Evolutionary conservation across 768 basidiomycete genomes (phyloP).

Genomic region (Leccinum uliginosum): DNA sequence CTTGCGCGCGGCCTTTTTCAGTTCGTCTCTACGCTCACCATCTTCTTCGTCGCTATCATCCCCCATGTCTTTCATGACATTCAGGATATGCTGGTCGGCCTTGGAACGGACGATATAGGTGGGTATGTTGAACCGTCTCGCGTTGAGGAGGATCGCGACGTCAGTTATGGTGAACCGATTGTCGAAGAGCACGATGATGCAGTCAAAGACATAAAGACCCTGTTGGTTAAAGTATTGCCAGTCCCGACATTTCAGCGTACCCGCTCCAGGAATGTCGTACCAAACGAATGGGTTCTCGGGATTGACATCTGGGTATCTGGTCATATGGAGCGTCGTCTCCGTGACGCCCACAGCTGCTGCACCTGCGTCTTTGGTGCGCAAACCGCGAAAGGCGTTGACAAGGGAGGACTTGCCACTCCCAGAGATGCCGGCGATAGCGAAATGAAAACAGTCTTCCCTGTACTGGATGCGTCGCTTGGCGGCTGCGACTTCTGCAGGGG

Average conservation of each 20-base stretch:
- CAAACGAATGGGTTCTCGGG: constrained; percentile 24
- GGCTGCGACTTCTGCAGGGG: constrained; percentile 13
- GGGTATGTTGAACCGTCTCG: constrained; percentile 29
- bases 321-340: constrained; percentile 27
- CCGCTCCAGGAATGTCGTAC: constrained; percentile 36
- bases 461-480: constrained; percentile 20
- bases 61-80: constrained; percentile 22
- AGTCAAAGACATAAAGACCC: constrained; percentile 35
- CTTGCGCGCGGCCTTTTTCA: constrained; percentile 14
- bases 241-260: constrained; percentile 28
- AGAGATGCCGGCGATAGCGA: constrained; percentile 32
- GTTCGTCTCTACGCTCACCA: constrained; percentile 1
- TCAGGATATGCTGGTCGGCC: constrained; percentile 30
- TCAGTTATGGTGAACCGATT: constrained; percentile 34
- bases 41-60: constrained; percentile 20
- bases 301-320: constrained; percentile 25
- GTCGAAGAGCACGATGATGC: constrained; percentile 31
- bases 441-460: constrained; percentile 26
- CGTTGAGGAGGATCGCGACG: constrained; percentile 30
- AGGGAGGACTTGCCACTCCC: constrained; percentile 36
- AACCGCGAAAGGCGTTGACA: constrained; percentile 33
- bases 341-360: constrained; percentile 28
- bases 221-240: constrained; percentile 36
- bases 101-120: constrained; percentile 35
- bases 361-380: constrained; percentile 14